Base-by-base conservation (phyloP, 2,329 filamentous ascomycete species). In the Diaporthe helianthi region DNA sequence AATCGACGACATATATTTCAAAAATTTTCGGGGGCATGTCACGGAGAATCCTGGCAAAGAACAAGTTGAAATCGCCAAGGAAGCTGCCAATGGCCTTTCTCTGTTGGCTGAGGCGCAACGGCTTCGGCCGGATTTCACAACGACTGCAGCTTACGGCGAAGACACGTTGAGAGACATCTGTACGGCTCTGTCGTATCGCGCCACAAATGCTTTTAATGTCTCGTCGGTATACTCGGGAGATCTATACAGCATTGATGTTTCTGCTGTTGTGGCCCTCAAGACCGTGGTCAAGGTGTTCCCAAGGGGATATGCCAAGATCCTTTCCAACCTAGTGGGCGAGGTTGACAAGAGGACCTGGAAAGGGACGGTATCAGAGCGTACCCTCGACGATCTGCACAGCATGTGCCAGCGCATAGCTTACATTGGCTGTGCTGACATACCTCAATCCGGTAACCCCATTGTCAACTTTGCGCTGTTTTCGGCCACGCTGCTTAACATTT, bases 21-120 rank as follows among this genome's bases (percentile, higher is more conserved):
- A 74, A 2, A 73, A 79, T 0, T 79, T 85, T 55, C 74, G 76
- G 36, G 74, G 78, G 70, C 78, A 72, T 69, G 74, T 19, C 74
- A 72, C n/a, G 66, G 75, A 61, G 74, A 77, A 58, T 12, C 72
- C 55, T 71, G 76, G 74, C 74, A 26, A 77, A 4, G 83, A 84
- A 19, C 79, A 82, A 15, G 74, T 80, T 7, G 80, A 80, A 49
- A 74, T 83, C 2, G 79, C 83, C 5, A 78, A 81, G 15, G 80
- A 84, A 70, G 82, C 83, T 5, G 79, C 82, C 9, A 80, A 83
- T 52, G 84, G 85, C 3, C 78, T 83, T 38, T 83, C 83, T 3
- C 78, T 83, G 41, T 76, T 87, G 22, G 76, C 82, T 7, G 79
- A 79, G 26, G 84, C 86, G 73, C 76, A 75, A 26, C 75, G 76